These are phyloP conservation scores for Taphrina confusa DNA, from an alignment of 1,139 yeast genomes.

Conservation along the genomic window DNA sequence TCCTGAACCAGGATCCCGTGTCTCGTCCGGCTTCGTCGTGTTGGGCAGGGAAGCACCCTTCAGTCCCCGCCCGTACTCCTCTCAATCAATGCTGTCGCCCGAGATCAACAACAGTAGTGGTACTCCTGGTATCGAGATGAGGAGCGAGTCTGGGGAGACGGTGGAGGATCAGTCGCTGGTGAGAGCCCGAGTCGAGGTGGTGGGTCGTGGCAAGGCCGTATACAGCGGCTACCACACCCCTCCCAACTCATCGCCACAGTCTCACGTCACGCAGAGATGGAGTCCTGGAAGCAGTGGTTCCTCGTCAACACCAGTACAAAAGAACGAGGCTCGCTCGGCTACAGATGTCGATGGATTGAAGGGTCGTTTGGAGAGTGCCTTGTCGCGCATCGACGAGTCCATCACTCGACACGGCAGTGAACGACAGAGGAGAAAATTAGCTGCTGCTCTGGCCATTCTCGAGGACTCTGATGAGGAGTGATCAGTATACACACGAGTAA, in stretches of 20 bases:
- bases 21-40: background rate
- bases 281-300: too few species aligned
- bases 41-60: conserved; percentile 13
- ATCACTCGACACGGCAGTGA: background rate
- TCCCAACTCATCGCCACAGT: conserved; percentile 5
- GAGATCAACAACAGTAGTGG: too few species aligned
- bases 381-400: background rate
- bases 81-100: conserved; percentile 12
- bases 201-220: background rate
- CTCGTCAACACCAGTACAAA: too few species aligned
- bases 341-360: too few species aligned
- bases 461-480: conserved; percentile 22
- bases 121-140: too few species aligned
- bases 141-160: too few species aligned
- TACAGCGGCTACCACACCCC: conserved; percentile 17
- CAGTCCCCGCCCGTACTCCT: conserved; percentile 24
- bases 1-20: too few species aligned
- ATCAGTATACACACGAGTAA: background rate
- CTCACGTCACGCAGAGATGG: too few species aligned
- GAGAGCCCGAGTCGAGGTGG: too few species aligned
- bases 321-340: too few species aligned
- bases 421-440: conserved; percentile 4
- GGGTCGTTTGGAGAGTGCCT: conserved; percentile 14
- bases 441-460: conserved; percentile 25
- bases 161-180: too few species aligned